These are phyloP conservation scores for Pyrrhoderma noxium DNA, from an alignment of 1,284 basidiomycete species.

Conservation along the genomic window DNA sequence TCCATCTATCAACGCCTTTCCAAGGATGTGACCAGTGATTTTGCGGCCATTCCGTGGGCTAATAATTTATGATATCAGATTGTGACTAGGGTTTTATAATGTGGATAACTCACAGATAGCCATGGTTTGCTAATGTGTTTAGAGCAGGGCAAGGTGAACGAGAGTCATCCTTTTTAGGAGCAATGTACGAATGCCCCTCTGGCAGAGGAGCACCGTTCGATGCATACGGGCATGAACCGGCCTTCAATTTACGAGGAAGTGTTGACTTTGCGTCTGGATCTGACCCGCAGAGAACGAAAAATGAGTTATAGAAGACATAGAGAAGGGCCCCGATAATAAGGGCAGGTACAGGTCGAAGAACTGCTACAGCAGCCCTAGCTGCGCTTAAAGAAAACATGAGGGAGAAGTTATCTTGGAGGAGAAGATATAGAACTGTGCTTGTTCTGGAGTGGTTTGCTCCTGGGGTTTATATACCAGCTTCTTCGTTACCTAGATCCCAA, in stretches of 20 bases:
- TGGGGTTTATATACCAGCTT: too few species aligned
- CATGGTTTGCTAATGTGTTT: slow-evolving; percentile 23
- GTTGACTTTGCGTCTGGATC: neutral
- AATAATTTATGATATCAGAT: neutral
- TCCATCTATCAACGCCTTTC: slow-evolving; percentile 27
- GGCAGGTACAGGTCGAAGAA: too few species aligned
- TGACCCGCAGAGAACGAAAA: neutral
- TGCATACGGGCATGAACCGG: slow-evolving; percentile 7
- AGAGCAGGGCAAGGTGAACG: slow-evolving; percentile 23
- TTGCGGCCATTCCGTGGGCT: slow-evolving; percentile 32
- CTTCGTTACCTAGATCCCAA: too few species aligned
- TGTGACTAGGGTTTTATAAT: slow-evolving; percentile 28
- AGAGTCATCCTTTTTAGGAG: neutral
- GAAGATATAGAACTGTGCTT: too few species aligned
- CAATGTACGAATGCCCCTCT: slow-evolving; percentile 5
- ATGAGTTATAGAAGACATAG: too few species aligned
- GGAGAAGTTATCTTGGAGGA: too few species aligned
- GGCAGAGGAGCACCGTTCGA: neutral
- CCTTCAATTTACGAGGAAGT: too few species aligned
- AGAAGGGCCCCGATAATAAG: too few species aligned
- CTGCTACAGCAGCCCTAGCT: too few species aligned
- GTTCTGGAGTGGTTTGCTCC: too few species aligned
- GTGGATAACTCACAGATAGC: slow-evolving; percentile 18
- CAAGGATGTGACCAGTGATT: slow-evolving; percentile 26
- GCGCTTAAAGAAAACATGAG: too few species aligned